phyloP scores from a whole-genome alignment of 78 protist genomes.

The Dictyostelium discoideum region dicty_2.7 NC_007090.3:2970501-2971000 shows the following conservation, averaged over 20 bases:
- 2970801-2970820: constrained; percentile 38
- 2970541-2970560: not conserved
- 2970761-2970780: too few relatives aligned
- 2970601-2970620: constrained; percentile 42
- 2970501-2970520: not conserved
- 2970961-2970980: constrained; percentile 41
- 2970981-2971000: constrained; percentile 63
- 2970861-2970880: constrained; percentile 29
- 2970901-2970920: constrained; percentile 57
- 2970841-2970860: constrained; percentile 37
- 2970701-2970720: too few relatives aligned
- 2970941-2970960: constrained; percentile 29
- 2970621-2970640: constrained; percentile 75
- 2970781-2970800: not conserved
- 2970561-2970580: constrained; percentile 38
- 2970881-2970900: constrained; percentile 15
- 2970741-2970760: too few relatives aligned
- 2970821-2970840: constrained; percentile 46
- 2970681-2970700: constrained; percentile 27
- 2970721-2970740: too few relatives aligned
- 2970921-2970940: constrained; percentile 17
- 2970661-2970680: constrained; percentile 73
- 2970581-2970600: constrained; percentile 30
- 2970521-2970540: not conserved
- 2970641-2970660: constrained; percentile 41